Conservation (phyloP, 176 grass and related monocot genomes). For the Leersia perrieri region DNA sequence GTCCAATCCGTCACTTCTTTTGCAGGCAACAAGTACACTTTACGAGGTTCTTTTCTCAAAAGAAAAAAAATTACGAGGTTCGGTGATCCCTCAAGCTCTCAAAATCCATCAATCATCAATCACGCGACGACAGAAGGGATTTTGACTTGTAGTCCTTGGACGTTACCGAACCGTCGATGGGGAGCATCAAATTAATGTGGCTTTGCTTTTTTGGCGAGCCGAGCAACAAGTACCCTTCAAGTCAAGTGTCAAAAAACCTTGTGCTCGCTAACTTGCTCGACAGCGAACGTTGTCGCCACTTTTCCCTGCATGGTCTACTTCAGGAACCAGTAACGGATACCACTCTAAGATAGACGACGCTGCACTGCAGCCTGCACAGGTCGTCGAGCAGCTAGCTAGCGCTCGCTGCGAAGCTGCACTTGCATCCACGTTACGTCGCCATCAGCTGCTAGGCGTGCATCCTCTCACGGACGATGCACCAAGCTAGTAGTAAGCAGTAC, state of each 20-base stretch:
- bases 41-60: no score
- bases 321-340: background rate
- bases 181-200: background rate
- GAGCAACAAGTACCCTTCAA: background rate
- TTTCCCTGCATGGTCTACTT: conserved; percentile 16
- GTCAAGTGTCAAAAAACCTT: conserved; percentile 13
- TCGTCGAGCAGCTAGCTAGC: background rate
- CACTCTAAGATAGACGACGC: background rate
- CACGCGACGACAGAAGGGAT: background rate
- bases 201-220: background rate
- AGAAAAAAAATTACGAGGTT: background rate
- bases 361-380: background rate
- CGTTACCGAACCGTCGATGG: background rate
- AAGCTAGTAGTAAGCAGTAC: no score
- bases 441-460: background rate
- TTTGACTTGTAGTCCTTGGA: background rate
- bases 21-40: background rate
- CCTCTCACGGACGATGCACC: background rate
- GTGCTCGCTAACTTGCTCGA: background rate
- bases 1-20: background rate
- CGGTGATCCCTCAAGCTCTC: background rate
- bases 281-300: conserved; percentile 21
- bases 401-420: background rate
- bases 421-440: background rate
- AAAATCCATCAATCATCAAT: background rate